These are phyloP conservation scores for Globisporangium splendens DNA, from an alignment of 352 stramenopile species.

Conservation along the genomic window DNA sequence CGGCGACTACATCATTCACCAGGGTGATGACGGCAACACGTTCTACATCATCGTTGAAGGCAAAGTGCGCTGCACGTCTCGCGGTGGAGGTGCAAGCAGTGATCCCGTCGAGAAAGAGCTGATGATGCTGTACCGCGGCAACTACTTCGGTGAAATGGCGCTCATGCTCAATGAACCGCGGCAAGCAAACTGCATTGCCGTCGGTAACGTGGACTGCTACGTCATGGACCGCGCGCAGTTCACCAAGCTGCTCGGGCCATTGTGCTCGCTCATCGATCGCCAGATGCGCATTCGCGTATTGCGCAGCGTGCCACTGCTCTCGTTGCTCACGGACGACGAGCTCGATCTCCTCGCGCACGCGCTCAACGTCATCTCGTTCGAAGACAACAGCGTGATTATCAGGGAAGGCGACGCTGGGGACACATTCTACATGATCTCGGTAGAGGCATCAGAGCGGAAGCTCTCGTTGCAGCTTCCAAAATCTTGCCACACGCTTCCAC, in stretches of 20 bases:
- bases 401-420: slow-evolving; percentile 75
- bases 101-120: slow-evolving; percentile 68
- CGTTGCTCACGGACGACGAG: slow-evolving; percentile 85
- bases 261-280: slow-evolving; percentile 72
- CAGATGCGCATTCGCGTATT: slow-evolving; percentile 93
- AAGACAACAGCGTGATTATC: slow-evolving; percentile 87
- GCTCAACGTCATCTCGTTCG: slow-evolving; percentile 78
- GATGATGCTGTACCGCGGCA: slow-evolving; percentile 73
- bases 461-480: background rate
- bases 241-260: slow-evolving; percentile 77
- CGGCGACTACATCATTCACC: slow-evolving; percentile 92
- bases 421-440: slow-evolving; percentile 87
- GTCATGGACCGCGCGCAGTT: slow-evolving; percentile 89
- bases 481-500: background rate
- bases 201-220: slow-evolving; percentile 85
- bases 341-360: slow-evolving; percentile 84
- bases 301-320: slow-evolving; percentile 86
- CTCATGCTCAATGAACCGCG: slow-evolving; percentile 81
- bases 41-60: slow-evolving; percentile 98
- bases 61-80: slow-evolving; percentile 78
- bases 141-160: slow-evolving; percentile 89
- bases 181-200: slow-evolving; percentile 83
- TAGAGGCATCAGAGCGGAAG: background rate
- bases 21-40: slow-evolving; percentile 93
- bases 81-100: slow-evolving; percentile 26